Percentiles rank a stretch among this genome's conserved stretches.
phyloP scores from a whole-genome alignment of 768 basidiomycete species.

The Pleurotus salmoneostramineus region DNA sequence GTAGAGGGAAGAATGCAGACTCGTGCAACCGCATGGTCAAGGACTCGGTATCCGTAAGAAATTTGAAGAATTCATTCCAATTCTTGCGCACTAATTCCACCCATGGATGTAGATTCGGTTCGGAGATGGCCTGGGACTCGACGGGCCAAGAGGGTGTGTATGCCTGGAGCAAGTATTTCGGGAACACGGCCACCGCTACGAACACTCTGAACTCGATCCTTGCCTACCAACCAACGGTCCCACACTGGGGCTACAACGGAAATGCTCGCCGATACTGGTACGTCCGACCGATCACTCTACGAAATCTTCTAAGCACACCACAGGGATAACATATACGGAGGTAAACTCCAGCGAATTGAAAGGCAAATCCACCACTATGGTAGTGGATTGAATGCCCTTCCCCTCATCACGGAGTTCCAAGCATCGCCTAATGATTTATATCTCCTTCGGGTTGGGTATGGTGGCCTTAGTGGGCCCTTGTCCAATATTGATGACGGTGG shows the following conservation, averaged over 20 bases:
- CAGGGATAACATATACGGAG: constrained; percentile 57
- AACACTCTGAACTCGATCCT: constrained; percentile 54
- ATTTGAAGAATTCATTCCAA: not conserved
- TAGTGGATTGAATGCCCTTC: constrained; percentile 50
- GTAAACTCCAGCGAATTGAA: constrained; percentile 50
- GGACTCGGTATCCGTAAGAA: constrained; percentile 46
- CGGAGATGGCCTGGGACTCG: constrained; percentile 57
- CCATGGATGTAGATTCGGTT: constrained; percentile 38
- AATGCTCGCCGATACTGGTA: constrained; percentile 57
- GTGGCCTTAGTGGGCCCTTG: constrained; percentile 48
- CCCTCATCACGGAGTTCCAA: constrained; percentile 47
- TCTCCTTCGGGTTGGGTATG: constrained; percentile 49
- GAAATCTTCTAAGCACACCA: not conserved
- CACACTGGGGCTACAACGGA: constrained; percentile 63
- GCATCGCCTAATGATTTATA: constrained; percentile 42
- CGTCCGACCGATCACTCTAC: constrained; percentile 8
- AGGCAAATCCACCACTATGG: constrained; percentile 59
- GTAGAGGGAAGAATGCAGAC: constrained; percentile 43
- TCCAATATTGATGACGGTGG: constrained; percentile 56
- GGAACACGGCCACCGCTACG: constrained; percentile 42
- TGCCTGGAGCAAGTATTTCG: constrained; percentile 51
- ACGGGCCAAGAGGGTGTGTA: constrained; percentile 59
- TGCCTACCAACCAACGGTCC: constrained; percentile 51
- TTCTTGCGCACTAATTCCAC: constrained; percentile 1
- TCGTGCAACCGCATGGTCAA: constrained; percentile 41